These are phyloP conservation scores for Cryptococcus sp. DNA, from an alignment of 1,284 basidiomycete species.

Conservation along the genomic window DNA sequence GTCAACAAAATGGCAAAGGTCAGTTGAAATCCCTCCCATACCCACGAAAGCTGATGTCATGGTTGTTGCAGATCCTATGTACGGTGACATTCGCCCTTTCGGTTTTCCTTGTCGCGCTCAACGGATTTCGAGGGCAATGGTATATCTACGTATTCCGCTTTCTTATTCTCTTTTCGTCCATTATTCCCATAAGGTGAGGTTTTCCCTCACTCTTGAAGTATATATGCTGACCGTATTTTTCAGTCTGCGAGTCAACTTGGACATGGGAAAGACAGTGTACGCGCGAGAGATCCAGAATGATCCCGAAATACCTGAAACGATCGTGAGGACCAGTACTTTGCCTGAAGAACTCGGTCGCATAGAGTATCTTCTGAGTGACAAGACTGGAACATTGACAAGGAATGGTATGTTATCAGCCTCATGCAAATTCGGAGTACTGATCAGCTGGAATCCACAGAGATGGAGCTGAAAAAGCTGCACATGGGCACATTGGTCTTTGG, in stretches of 20 bases:
- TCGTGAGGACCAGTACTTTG: conserved; percentile 93
- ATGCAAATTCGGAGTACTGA: background rate
- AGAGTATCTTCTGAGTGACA: conserved; percentile 93
- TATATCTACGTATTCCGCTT: conserved; percentile 96
- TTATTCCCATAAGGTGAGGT: conserved; percentile 94
- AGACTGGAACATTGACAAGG: conserved; percentile 96
- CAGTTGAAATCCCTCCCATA: conserved; percentile 13
- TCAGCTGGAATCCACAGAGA: conserved; percentile 62
- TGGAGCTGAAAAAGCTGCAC: conserved; percentile 98
- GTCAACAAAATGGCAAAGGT: conserved; percentile 96
- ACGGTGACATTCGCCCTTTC: conserved; percentile 91
- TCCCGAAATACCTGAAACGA: conserved; percentile 87
- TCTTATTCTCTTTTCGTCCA: conserved; percentile 95
- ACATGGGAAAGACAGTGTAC: conserved; percentile 99
- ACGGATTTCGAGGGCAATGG: conserved; percentile 95
- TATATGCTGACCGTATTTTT: background rate
- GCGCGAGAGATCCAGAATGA: conserved; percentile 94
- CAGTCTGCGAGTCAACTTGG: conserved; percentile 94
- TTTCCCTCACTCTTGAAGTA: background rate
- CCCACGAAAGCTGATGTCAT: background rate
- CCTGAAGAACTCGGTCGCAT: conserved; percentile 97
- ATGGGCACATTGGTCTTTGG: conserved; percentile 99
- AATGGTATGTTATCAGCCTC: conserved; percentile 66
- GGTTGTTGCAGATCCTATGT: conserved; percentile 73
- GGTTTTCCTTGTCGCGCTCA: conserved; percentile 86